These are phyloP conservation scores for Dichomitus squalens DNA, from an alignment of 1,284 basidiomycete species.

Conservation along the genomic window DNA sequence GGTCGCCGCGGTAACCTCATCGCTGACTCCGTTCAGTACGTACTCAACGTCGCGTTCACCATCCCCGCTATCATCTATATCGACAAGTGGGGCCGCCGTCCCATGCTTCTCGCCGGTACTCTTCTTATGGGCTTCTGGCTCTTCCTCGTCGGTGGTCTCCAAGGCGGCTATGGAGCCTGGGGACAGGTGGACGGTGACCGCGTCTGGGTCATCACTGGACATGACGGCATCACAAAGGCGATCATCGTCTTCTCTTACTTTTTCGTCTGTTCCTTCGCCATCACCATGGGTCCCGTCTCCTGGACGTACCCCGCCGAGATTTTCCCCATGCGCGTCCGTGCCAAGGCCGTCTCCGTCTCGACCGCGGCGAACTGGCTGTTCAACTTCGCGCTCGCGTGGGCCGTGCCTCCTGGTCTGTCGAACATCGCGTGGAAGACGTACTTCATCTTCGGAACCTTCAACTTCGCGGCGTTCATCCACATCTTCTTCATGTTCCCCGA, in stretches of 20 bases:
- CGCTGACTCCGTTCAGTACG: constrained; percentile 78
- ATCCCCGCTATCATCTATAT: constrained; percentile 78
- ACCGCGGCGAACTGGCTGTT: constrained; percentile 70
- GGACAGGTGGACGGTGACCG: constrained; percentile 42
- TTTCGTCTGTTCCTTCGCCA: constrained; percentile 73
- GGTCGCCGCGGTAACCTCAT: constrained; percentile 72
- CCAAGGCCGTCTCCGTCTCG: constrained; percentile 69
- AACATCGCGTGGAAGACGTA: constrained; percentile 50
- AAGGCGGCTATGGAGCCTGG: constrained; percentile 70
- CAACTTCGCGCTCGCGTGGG: constrained; percentile 72
- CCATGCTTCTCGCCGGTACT: constrained; percentile 68
- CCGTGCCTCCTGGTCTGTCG: constrained; percentile 42
- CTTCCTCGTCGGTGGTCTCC: constrained; percentile 76
- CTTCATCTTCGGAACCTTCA: constrained; percentile 80
- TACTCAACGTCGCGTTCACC: constrained; percentile 73
- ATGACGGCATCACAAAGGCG: constrained; percentile 60
- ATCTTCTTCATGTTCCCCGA: constrained; percentile 77
- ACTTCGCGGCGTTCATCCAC: constrained; percentile 70
- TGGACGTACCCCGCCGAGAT: constrained; percentile 45
- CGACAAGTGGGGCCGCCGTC: constrained; percentile 79
- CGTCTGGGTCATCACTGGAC: constrained; percentile 64
- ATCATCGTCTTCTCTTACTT: constrained; percentile 79
- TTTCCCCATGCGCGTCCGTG: constrained; percentile 72
- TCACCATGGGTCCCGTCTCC: constrained; percentile 70
- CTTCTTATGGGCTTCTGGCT: constrained; percentile 76